Conservation (phyloP, 106 monocot species). For the Agapanthus africanus region DNA sequence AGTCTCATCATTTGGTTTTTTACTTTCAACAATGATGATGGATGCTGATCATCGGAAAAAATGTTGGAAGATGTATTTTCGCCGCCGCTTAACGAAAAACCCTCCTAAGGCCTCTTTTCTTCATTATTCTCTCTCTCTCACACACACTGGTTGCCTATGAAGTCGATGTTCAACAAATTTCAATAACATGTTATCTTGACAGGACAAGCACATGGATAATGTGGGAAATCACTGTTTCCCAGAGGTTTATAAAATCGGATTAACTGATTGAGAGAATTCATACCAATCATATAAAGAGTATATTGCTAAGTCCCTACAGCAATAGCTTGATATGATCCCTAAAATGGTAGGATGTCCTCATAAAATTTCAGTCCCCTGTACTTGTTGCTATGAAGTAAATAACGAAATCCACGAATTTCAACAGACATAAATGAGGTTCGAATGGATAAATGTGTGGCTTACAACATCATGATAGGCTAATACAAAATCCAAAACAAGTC, state of each 20-base stretch:
- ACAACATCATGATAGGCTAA: neutral
- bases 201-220: neutral
- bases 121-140: too few relatives aligned
- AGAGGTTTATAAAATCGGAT: neutral
- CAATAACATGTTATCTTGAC: slow-evolving; percentile 2
- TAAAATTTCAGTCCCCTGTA: neutral
- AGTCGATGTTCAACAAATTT: slow-evolving; percentile 2
- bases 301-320: neutral
- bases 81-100: too few relatives aligned
- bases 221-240: neutral
- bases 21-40: too few relatives aligned
- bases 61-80: too few relatives aligned
- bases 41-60: too few relatives aligned
- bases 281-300: neutral
- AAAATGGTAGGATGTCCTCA: neutral
- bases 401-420: neutral
- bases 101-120: too few relatives aligned
- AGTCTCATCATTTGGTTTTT: too few relatives aligned
- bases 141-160: neutral
- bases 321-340: neutral
- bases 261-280: neutral
- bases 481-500: slow-evolving; percentile 6
- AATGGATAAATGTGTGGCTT: neutral
- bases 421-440: neutral
- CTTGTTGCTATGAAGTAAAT: neutral